Evolutionary conservation across 148 eudicot species (phyloP).

Genomic region (Camellia lanceoleosa): DNA sequence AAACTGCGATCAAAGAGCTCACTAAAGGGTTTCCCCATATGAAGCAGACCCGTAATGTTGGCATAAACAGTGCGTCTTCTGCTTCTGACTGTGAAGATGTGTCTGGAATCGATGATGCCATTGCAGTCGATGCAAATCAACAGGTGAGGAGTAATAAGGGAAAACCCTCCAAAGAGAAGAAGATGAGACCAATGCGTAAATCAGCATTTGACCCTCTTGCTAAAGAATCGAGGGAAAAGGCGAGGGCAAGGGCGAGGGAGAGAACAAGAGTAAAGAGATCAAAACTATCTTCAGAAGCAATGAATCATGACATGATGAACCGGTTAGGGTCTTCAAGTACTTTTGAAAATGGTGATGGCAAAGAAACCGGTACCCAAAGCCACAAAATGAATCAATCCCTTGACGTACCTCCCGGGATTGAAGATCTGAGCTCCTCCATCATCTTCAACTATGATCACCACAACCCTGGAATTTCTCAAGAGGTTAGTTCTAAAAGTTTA

Average conservation of each 20-base stretch:
- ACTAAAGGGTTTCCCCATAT: neutral
- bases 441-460: slow-evolving; percentile 26
- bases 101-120: slow-evolving; percentile 16
- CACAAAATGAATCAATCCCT: neutral
- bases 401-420: slow-evolving; percentile 5
- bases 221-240: slow-evolving; percentile 23
- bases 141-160: neutral
- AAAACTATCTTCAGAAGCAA: neutral
- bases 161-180: slow-evolving; percentile 7
- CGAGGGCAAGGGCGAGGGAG: slow-evolving; percentile 30
- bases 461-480: slow-evolving; percentile 15
- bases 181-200: slow-evolving; percentile 8
- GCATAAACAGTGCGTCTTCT: slow-evolving; percentile 23
- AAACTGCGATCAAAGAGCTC: slow-evolving; percentile 39
- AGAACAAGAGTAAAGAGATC: slow-evolving; percentile 23
- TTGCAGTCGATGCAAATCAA: neutral
- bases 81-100: slow-evolving; percentile 41
- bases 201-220: neutral
- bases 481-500: slow-evolving; percentile 17
- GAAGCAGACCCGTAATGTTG: neutral
- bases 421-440: slow-evolving; percentile 19
- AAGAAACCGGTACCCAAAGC: neutral
- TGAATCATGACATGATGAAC: neutral
- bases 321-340: slow-evolving; percentile 20
- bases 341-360: neutral